Evolutionary conservation across 1,284 basidiomycete species (phyloP), one percentile per base, ranked within the genome.

Genomic region (Porogramme epimiltina): DNA sequence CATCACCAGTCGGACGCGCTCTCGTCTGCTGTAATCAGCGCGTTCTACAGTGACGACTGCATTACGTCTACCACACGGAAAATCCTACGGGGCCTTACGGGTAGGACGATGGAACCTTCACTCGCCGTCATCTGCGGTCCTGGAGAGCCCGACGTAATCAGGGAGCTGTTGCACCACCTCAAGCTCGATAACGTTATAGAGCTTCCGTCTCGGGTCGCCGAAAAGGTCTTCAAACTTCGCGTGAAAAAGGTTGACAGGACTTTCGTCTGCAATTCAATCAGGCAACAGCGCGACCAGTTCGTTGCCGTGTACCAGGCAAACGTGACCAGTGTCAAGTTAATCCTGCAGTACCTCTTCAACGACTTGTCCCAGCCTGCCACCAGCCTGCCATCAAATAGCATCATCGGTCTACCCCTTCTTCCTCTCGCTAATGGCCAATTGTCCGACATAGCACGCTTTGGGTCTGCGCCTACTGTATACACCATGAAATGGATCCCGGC

Each of bases 381-480:
- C n/a, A 37, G 62, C 16, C 46, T 68, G 33, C 42, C 34, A 6
- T 18, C 34, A 6, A 6, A 37, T 16, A n/a, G 9, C n/a, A n/a
- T 57, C 24, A 8, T 42, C 23, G 70, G 64, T 2, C 57, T 74
- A 34, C 58, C 61, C 8, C 58, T 76, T 1, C 54, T 75, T 1
- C 70, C 70, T 5, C 66, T 75, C 4, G 64, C 67, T 36, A 61
- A 71, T 49, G 63, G 55, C 2, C 60, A 52, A 1, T 66, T 70
- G 40, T 63, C 60, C 13, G 18, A 36, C 19, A 46, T 56, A n/a
- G 16, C 22, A 4, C 6, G 25, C 11, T n/a, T 18, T 10, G 16
- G 19, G 18, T 11, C 24, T 22, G 9, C 18, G 5, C 25, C 25
- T 24, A 13, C 10, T 10, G 34, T 37, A 6, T 13, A 37, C 28